These are phyloP conservation scores for Lyophyllum decastes DNA, from an alignment of 768 basidiomycete species.

Conservation along the genomic window DNA sequence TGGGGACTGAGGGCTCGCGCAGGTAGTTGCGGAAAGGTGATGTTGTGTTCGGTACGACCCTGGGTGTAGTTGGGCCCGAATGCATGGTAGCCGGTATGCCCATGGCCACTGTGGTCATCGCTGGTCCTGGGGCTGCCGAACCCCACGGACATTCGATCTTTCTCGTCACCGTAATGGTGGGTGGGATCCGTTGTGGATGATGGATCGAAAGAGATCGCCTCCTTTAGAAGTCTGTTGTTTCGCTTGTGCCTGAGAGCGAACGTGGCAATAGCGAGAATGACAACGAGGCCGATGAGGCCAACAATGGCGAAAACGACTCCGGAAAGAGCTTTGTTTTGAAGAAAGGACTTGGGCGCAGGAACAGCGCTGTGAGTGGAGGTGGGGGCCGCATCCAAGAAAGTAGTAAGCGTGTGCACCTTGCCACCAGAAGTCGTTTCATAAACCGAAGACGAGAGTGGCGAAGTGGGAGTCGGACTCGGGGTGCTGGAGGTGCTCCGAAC, in stretches of 20 bases:
- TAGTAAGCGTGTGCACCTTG: constrained; percentile 32
- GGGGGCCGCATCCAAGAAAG: constrained; percentile 27
- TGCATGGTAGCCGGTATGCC: constrained; percentile 22
- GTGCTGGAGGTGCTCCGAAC: constrained; percentile 12
- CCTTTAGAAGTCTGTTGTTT: constrained; percentile 39
- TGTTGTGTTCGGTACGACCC: neutral
- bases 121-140: constrained; percentile 28
- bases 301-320: constrained; percentile 57
- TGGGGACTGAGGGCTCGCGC: neutral
- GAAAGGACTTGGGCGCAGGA: constrained; percentile 42
- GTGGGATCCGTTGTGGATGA: constrained; percentile 25
- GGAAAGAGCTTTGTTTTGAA: constrained; percentile 67
- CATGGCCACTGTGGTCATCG: constrained; percentile 13
- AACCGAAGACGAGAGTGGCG: constrained; percentile 14
- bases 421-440: constrained; percentile 27
- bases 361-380: constrained; percentile 21
- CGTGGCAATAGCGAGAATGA: constrained; percentile 45
- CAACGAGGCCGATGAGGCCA: constrained; percentile 47
- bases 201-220: constrained; percentile 57
- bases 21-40: neutral
- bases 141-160: constrained; percentile 20
- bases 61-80: constrained; percentile 15
- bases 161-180: constrained; percentile 20
- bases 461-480: constrained; percentile 14
- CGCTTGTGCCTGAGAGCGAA: constrained; percentile 51